Conservation (phyloP, 306 rosid species). For the Vachellia collinsii region DNA sequence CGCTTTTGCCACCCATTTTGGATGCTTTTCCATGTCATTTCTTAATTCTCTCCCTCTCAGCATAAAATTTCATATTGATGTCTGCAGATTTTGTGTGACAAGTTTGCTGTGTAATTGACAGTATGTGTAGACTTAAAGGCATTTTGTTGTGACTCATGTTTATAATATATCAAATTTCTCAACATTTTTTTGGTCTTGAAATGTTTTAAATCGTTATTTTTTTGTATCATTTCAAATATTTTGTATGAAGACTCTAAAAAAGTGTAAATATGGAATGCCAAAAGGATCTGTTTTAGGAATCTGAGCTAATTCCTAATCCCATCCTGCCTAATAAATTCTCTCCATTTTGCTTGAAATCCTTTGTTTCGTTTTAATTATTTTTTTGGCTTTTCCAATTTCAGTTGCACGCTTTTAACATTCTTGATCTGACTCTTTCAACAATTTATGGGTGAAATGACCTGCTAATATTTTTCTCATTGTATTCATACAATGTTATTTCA, state of each 20-base stretch:
- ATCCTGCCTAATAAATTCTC: neutral
- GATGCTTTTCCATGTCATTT: neutral
- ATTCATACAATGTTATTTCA: constrained; percentile 33
- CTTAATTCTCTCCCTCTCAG: neutral
- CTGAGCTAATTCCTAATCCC: neutral
- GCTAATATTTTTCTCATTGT: neutral
- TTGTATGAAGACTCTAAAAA: constrained; percentile 17
- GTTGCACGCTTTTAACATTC: neutral
- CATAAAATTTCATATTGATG: neutral
- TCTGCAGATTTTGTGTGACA: neutral
- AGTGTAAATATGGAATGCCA: neutral
- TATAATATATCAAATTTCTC: constrained; percentile 5
- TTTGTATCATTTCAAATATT: neutral
- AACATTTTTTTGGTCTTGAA: neutral
- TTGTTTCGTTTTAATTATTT: neutral
- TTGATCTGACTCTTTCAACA: neutral
- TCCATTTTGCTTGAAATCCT: neutral
- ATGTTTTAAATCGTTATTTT: neutral
- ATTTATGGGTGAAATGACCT: neutral
- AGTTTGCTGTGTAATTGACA: constrained; percentile 8
- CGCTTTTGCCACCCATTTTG: neutral
- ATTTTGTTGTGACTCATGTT: constrained; percentile 2
- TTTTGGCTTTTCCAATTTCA: neutral
- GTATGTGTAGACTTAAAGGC: constrained; percentile 18
- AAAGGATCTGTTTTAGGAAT: constrained; percentile 11